Evolutionary conservation across 164 flowering plant species (phyloP).

Genomic region (Vitis rupestris): DNA sequence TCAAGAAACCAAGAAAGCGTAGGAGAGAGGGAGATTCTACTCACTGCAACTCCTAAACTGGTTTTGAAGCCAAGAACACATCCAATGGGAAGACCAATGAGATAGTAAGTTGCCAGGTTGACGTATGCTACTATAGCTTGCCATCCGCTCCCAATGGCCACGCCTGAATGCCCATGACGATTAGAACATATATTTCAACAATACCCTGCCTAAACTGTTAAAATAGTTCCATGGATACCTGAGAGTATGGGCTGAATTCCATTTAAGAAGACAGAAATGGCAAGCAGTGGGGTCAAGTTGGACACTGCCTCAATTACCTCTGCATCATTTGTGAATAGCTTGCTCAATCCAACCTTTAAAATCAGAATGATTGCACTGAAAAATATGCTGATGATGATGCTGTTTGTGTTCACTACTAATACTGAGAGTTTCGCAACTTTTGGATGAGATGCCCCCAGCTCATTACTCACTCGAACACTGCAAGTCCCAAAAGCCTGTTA

Average conservation of each 20-base stretch:
- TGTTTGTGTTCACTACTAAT: conserved; percentile 51
- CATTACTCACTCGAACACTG: conserved; percentile 81
- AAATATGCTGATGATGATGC: conserved; percentile 47
- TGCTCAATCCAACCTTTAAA: conserved; percentile 39
- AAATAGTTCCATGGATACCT: conserved; percentile 26
- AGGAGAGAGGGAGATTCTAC: conserved; percentile 11
- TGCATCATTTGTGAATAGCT: conserved; percentile 46
- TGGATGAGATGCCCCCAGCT: conserved; percentile 70
- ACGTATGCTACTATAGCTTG: conserved; percentile 80
- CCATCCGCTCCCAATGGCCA: conserved; percentile 88
- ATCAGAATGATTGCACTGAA: conserved; percentile 48
- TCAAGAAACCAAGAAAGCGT: too few relatives aligned
- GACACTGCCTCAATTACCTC: conserved; percentile 55
- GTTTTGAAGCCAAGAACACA: conserved; percentile 79
- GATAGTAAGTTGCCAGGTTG: conserved; percentile 59
- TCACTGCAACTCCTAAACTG: conserved; percentile 59
- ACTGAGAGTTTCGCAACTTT: conserved; percentile 61
- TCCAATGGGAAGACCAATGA: conserved; percentile 78
- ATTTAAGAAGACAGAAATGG: conserved; percentile 63
- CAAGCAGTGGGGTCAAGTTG: conserved; percentile 53
- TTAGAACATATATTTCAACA: too few relatives aligned
- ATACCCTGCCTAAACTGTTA: too few relatives aligned
- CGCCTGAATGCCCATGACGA: conserved; percentile 32
- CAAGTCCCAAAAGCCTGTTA: not conserved
- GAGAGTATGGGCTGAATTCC: conserved; percentile 81